phyloP scores from a whole-genome alignment of 345 rosid genomes.

The Anastatica hierochuntica region DNA sequence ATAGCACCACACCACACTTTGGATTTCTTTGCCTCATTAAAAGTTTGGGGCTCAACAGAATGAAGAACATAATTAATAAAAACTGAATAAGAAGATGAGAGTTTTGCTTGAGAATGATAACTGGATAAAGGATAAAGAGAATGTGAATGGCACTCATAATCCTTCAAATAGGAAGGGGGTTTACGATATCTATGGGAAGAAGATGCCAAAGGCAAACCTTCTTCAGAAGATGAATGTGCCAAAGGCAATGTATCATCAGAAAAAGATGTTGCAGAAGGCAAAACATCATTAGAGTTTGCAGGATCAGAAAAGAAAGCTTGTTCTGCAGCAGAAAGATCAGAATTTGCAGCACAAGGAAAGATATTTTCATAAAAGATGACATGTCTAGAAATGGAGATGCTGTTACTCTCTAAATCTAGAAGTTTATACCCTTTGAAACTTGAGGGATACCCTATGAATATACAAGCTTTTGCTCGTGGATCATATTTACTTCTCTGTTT shows the following conservation, averaged over 20 bases:
- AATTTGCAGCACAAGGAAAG: background rate
- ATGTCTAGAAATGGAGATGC: background rate
- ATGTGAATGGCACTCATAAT: background rate
- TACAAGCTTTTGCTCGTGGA: background rate
- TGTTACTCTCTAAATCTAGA: background rate
- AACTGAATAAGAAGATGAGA: background rate
- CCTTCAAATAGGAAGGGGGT: background rate
- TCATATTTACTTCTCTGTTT: background rate
- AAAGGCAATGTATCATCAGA: background rate
- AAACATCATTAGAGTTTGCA: background rate
- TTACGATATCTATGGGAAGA: background rate
- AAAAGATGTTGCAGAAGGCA: background rate
- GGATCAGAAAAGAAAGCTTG: background rate
- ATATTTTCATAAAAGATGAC: background rate
- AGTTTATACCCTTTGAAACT: background rate
- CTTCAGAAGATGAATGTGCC: background rate
- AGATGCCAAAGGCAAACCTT: background rate
- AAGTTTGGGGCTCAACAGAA: background rate
- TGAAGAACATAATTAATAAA: background rate
- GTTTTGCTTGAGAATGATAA: background rate
- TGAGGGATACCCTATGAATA: background rate
- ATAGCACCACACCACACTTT: background rate
- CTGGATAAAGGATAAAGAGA: background rate
- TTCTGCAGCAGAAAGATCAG: background rate
- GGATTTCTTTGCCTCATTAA: background rate